Evolutionary conservation across 495 filamentous ascomycete species (phyloP).

Genomic region (Cercophora newfieldiana): DNA sequence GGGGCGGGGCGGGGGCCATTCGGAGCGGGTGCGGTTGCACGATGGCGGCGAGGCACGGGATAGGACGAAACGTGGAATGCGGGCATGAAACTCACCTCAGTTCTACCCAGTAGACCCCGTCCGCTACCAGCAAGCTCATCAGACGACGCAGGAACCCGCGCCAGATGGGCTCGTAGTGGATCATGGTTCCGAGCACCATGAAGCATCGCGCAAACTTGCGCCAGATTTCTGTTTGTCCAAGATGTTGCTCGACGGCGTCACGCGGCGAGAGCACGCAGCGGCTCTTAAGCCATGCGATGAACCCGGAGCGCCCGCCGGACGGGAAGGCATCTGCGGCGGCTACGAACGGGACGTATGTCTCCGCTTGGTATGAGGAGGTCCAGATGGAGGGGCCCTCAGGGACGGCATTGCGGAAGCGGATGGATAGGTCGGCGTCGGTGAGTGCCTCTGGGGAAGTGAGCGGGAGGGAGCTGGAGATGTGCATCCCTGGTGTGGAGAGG

Average conservation of each 20-base stretch:
- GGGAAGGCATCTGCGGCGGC: constrained; percentile 74
- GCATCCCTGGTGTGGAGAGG: constrained; percentile 72
- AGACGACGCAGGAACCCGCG: constrained; percentile 69
- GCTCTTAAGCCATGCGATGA: constrained; percentile 73
- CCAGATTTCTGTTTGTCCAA: constrained; percentile 81
- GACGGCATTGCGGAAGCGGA: constrained; percentile 48
- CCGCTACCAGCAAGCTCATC: constrained; percentile 64
- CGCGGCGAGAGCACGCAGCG: constrained; percentile 68
- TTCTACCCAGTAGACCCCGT: constrained; percentile 83
- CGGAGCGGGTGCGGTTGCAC: not conserved
- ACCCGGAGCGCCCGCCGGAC: constrained; percentile 64
- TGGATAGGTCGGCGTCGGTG: constrained; percentile 46
- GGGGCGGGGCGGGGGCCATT: not conserved
- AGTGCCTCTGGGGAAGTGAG: not conserved
- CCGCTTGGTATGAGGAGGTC: constrained; percentile 51
- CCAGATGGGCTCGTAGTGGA: constrained; percentile 83
- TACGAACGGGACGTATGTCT: constrained; percentile 57
- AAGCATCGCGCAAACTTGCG: constrained; percentile 72
- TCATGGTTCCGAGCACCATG: constrained; percentile 56
- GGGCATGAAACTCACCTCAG: constrained; percentile 41
- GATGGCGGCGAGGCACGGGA: not conserved
- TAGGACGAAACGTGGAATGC: not conserved
- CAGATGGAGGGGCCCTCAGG: constrained; percentile 10
- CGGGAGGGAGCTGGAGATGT: constrained; percentile 44
- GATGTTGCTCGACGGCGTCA: constrained; percentile 75